Evolutionary conservation across 1,284 basidiomycete genomes (phyloP).

Genomic region (Hemileccinum hortonii): DNA sequence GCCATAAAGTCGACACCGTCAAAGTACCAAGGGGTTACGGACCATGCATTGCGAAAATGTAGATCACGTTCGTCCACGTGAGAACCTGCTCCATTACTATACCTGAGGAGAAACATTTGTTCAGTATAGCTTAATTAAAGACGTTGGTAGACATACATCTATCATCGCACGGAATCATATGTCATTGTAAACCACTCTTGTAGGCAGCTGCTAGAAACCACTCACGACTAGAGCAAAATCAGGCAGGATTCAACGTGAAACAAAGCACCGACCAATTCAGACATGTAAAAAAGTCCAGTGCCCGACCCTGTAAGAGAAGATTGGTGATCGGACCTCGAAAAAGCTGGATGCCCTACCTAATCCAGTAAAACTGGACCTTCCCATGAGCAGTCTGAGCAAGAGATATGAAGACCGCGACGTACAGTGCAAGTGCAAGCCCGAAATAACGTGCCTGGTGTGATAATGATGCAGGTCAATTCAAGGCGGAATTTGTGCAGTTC

Average conservation of each 20-base stretch:
- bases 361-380: background rate
- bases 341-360: conserved; percentile 1
- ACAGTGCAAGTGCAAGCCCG: conserved; percentile 6
- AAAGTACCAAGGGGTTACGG: background rate
- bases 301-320: background rate
- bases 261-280: conserved; percentile 2
- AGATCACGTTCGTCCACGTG: conserved; percentile 1
- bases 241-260: background rate
- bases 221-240: conserved; percentile 5
- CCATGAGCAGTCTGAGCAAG: background rate
- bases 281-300: background rate
- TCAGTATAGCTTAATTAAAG: too few species aligned
- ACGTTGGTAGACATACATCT: conserved; percentile 3
- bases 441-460: conserved; percentile 7
- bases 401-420: background rate
- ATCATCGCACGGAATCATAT: background rate
- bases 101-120: background rate
- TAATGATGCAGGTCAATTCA: too few species aligned
- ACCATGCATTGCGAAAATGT: conserved; percentile 1
- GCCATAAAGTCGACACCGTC: too few species aligned
- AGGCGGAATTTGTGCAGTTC: too few species aligned
- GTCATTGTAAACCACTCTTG: background rate
- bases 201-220: background rate
- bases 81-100: background rate
- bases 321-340: background rate